A percentile compares a stretch with the other conserved stretches of the same genome.
Conservation (phyloP, 768 basidiomycete genomes). For the Lentinus brumalis region DNA sequence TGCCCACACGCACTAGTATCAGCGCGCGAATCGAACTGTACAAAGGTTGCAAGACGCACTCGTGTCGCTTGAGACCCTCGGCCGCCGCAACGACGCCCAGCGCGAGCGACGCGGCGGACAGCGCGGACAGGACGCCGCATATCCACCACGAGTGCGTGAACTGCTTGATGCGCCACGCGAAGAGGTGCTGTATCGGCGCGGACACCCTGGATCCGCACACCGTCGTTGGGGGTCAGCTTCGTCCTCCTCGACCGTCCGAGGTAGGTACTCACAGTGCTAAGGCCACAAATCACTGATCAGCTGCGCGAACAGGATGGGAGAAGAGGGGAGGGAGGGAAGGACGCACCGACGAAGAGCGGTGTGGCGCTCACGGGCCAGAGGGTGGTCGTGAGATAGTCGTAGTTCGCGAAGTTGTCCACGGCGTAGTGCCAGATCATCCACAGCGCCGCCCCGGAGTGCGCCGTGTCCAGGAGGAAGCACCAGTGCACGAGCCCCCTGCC, state of each 20-base stretch:
- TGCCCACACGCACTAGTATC: background rate
- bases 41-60: background rate
- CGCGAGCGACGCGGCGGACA: background rate
- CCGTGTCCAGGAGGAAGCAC: constrained; percentile 2
- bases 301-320: background rate
- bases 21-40: no score
- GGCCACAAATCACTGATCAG: background rate
- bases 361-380: background rate
- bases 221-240: background rate
- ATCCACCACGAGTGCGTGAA: constrained; percentile 2
- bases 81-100: background rate
- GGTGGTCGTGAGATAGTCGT: background rate
- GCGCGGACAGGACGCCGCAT: background rate
- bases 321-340: background rate
- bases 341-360: constrained; percentile 4
- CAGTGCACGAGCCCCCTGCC: constrained; percentile 3
- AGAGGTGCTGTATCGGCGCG: constrained; percentile 7
- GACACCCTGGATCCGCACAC: background rate
- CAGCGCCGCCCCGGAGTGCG: background rate
- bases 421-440: constrained; percentile 2
- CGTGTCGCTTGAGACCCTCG: background rate
- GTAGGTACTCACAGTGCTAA: background rate
- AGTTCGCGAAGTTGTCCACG: background rate
- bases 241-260: background rate
- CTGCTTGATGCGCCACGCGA: constrained; percentile 10